phyloP scores from a whole-genome alignment of 331 rosid species.

The Quercus lobata region DNA sequence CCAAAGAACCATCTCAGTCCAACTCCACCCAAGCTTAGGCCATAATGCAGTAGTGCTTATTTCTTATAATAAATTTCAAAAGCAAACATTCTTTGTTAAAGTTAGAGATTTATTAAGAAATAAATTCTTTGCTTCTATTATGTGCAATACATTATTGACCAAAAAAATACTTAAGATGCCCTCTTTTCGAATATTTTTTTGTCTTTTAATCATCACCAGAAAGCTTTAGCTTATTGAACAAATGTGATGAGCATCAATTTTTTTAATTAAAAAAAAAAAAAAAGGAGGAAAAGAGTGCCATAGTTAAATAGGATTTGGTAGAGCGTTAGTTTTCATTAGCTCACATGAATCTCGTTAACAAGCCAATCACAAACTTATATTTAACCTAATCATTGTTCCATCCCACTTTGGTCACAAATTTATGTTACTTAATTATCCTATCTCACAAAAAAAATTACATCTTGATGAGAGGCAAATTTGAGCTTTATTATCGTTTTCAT shows the following conservation, averaged over 20 bases:
- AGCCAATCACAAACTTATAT: conserved; percentile 22
- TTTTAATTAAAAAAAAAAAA: too few relatives aligned
- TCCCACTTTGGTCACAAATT: not conserved
- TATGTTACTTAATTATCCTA: too few relatives aligned
- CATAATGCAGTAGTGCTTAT: not conserved
- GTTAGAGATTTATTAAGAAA: not conserved
- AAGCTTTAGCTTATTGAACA: not conserved
- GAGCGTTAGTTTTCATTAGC: conserved; percentile 26
- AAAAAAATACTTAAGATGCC: not conserved
- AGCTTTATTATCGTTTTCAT: not conserved
- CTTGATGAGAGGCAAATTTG: not conserved
- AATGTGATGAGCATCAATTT: not conserved
- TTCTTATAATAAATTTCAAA: not conserved
- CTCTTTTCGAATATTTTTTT: not conserved
- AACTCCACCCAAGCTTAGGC: too few relatives aligned
- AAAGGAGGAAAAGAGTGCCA: conserved; percentile 10
- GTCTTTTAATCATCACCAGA: not conserved
- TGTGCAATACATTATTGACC: not conserved
- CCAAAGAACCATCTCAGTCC: too few relatives aligned
- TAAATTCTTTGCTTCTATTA: not conserved
- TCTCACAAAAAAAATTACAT: too few relatives aligned
- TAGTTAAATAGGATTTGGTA: conserved; percentile 22
- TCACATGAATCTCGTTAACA: conserved; percentile 48
- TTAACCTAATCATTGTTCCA: not conserved
- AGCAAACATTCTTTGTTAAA: not conserved